Evolutionary conservation across 768 basidiomycete species (phyloP).

Genomic region (Trametes maxima): DNA sequence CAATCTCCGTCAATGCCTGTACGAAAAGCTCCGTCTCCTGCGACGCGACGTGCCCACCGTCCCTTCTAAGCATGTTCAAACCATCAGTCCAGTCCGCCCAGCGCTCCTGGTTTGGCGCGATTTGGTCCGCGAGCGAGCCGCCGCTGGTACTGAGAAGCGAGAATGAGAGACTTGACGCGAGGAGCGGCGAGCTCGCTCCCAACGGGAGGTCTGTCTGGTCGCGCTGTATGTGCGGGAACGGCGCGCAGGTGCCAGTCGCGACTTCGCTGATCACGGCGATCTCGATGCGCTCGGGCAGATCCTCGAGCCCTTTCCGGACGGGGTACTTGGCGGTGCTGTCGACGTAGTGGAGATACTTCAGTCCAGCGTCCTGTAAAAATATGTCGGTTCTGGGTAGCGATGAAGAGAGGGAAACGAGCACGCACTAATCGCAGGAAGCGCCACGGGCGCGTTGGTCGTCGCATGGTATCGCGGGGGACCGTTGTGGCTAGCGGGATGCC

Average conservation of each 20-base stretch:
- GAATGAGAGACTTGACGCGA: constrained; percentile 73
- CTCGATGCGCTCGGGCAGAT: constrained; percentile 86
- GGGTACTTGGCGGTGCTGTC: constrained; percentile 81
- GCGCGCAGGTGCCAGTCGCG: constrained; percentile 68
- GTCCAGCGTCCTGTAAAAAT: constrained; percentile 62
- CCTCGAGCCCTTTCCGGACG: constrained; percentile 80
- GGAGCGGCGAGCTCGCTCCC: constrained; percentile 52
- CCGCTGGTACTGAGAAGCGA: constrained; percentile 68
- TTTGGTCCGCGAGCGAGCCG: constrained; percentile 74
- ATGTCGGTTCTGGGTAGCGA: constrained; percentile 8
- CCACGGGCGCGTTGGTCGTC: constrained; percentile 72
- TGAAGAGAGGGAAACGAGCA: neutral
- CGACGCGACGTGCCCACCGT: constrained; percentile 81
- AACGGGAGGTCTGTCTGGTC: constrained; percentile 52
- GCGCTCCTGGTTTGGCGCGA: constrained; percentile 71
- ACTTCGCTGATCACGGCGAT: constrained; percentile 79
- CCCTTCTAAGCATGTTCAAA: constrained; percentile 80
- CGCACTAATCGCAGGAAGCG: constrained; percentile 82
- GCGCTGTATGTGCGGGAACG: constrained; percentile 57
- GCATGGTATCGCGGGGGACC: constrained; percentile 49
- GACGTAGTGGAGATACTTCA: constrained; percentile 83
- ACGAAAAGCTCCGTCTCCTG: constrained; percentile 87
- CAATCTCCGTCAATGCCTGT: constrained; percentile 86
- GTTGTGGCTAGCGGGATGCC: constrained; percentile 55
- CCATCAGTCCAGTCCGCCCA: constrained; percentile 98